Evolutionary conservation across 371 early-diverging fungal genomes (phyloP), one percentile per base, ranked within the genome.

Genomic region (Syncephalastrum monosporum): DNA sequence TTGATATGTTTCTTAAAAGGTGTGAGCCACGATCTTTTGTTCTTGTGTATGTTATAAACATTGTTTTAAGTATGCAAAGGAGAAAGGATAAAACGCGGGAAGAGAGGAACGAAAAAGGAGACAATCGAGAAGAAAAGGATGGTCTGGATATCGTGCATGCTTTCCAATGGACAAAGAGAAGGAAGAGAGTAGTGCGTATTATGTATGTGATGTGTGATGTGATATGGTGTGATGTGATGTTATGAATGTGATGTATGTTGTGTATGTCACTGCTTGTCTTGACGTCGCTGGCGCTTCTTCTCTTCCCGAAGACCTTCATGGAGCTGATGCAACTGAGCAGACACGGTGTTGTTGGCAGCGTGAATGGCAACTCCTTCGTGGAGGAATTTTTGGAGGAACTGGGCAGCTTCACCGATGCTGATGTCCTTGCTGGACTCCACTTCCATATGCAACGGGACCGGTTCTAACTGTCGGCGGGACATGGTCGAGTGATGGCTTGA

Each of bases 281-380:
- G 41, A 44, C 51, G 55, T 42, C 44, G 27, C 42, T 65, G 59
- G 50, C 69, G 68, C 42, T 70, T 79, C 57, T 72, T 79, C 55
- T 76, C 74, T 57, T 76, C 76, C 44, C 67, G 65, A 44, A 79
- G 71, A 24, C 75, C 76, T 58, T 72, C 69, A 43, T 74, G 67
- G 16, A 79, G 57, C 56, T 71, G 75, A 41, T 79, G 74, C 42
- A 79, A 70, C 60, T 79, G 80, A 19, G 80, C 69, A 24, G 76
- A 68, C 3, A 79, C 69, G 42, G 75, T 76, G 47, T 79, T 79
- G 55, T 74, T 74, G 51, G 80, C 72, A 43, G 80, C 72, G 50
- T 79, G 80, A 47, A 79, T 76, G 19, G 80, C 80, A 3, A 74
- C 67, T 55, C 71, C 74, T 14, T 79, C 71, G 43, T 79, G 80